These are phyloP conservation scores for Talaromyces albobiverticillius DNA, from an alignment of 2,329 filamentous ascomycete genomes.

Conservation along the genomic window DNA sequence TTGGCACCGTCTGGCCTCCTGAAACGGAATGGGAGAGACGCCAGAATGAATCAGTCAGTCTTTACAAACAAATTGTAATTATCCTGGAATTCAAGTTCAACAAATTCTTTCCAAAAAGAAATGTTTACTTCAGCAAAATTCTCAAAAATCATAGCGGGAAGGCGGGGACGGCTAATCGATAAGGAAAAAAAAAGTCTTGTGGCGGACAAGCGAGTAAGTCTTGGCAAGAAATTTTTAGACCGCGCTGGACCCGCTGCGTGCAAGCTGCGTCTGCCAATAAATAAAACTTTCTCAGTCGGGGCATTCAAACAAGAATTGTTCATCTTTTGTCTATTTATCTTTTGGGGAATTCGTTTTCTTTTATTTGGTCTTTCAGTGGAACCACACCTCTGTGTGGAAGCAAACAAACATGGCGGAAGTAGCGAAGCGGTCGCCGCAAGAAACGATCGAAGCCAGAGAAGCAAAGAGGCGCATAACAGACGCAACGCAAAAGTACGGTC, in stretches of 20 bases:
- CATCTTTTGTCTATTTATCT: background rate
- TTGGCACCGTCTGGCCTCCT: constrained; percentile 65
- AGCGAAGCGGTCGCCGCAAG: constrained; percentile 23
- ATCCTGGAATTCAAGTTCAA: too few relatives aligned
- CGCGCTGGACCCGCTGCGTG: constrained; percentile 14
- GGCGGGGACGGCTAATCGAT: constrained; percentile 14
- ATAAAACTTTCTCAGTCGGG: background rate
- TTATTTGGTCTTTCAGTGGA: background rate
- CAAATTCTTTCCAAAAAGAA: too few relatives aligned
- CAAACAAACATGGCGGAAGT: constrained; percentile 27
- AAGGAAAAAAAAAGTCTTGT: constrained; percentile 21
- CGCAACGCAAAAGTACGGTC: constrained; percentile 76
- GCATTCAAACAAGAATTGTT: background rate
- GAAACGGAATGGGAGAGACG: constrained; percentile 76
- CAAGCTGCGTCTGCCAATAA: too few relatives aligned
- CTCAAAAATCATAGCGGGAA: constrained; percentile 15
- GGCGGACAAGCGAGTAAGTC: constrained; percentile 36
- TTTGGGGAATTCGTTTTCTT: background rate
- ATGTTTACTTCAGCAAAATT: background rate
- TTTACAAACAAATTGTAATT: too few relatives aligned
- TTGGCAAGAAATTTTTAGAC: constrained; percentile 37
- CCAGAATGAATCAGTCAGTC: constrained; percentile 25
- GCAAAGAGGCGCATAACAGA: constrained; percentile 39
- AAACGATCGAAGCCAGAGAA: constrained; percentile 33
- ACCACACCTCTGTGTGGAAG: constrained; percentile 13